Conservation (phyloP, 208 protist genomes). For the Leishmania tarentolae region DNA sequence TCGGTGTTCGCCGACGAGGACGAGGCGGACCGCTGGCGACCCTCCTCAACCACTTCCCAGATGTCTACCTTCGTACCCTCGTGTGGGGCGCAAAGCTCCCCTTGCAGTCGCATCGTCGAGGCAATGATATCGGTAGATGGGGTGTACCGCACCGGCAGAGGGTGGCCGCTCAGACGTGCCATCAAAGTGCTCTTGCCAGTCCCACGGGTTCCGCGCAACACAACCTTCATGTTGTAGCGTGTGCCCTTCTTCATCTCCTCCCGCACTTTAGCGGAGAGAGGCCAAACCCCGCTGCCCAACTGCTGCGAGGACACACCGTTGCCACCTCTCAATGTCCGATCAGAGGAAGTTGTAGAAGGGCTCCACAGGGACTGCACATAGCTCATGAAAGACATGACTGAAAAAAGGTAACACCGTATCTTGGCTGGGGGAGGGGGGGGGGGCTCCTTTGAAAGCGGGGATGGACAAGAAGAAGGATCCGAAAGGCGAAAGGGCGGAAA, state of each 20-base stretch:
- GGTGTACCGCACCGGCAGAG: constrained; percentile 40
- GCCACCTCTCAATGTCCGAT: neutral
- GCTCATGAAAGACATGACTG: constrained; percentile 21
- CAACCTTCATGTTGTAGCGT: constrained; percentile 85
- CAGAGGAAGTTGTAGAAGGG: neutral
- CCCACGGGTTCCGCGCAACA: constrained; percentile 64
- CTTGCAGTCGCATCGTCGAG: constrained; percentile 56
- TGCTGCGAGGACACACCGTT: constrained; percentile 19
- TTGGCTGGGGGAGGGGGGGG: no score
- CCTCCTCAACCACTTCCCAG: constrained; percentile 78
- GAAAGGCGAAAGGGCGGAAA: neutral
- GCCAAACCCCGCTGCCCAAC: constrained; percentile 49
- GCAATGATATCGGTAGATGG: constrained; percentile 65
- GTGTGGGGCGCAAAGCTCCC: constrained; percentile 34
- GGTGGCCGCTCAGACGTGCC: constrained; percentile 57
- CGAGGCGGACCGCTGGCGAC: constrained; percentile 18
- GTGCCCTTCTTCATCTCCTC: constrained; percentile 69
- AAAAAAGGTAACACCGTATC: neutral
- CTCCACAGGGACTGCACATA: constrained; percentile 28
- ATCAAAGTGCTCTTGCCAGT: constrained; percentile 78
- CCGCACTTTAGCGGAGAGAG: constrained; percentile 55
- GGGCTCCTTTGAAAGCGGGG: neutral
- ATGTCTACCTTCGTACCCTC: constrained; percentile 79
- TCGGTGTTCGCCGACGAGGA: constrained; percentile 12
- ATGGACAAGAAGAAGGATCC: neutral